Base-by-base conservation (phyloP, 805 yeast species). In the Blastobotrys chiropterorum region DNA sequence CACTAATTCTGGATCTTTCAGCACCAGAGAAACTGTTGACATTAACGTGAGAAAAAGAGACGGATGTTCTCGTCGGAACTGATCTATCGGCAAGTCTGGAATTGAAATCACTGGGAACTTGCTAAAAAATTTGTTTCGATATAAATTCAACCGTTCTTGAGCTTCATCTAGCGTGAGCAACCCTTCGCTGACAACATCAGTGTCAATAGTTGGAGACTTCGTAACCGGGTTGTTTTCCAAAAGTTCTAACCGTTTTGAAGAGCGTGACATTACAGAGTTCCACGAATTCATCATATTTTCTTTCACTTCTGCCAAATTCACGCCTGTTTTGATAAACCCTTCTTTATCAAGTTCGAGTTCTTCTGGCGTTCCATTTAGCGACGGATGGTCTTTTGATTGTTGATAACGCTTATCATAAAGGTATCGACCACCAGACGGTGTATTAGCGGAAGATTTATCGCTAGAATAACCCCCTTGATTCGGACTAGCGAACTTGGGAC, bases 1-100 rank as follows among this genome's bases (percentile, higher is more conserved):
- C 5, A 21, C 26, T 26, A 31, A 47, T 26, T 39, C 41, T n/a
- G 42, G 30, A 38, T 53, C 56, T 2, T 40, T 45, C 22, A 53
- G 26, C 14, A 58, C 50, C 49, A 76, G 64, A 1, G 85, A 78
- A 0, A 86, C 71, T 11, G 81, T 73, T 2, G 87, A 76, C 76
- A 89, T 77, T 14, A 89, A 70, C 0, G 85, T 73, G 39, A 82
- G 75, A 58, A 88, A 80, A 44, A 89, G 65, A 19, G 78, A 73
- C 1, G 95, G 95, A 43, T 74, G 74, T 0, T 74, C 67, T 13
- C 64, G 62, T 46, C 82, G 71, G 48, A 89, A 60, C 14, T 70
- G 71, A 6, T 76, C 80, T 3, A 78, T 72, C 0, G 77, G 63
- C 20, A 72, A 56, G 14, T 71, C 68, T 0, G 81, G 78, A 2